A percentile compares a stretch with the other conserved stretches of the same genome.
Conservation (phyloP, 2,329 filamentous ascomycete genomes). For the Aschersonia sp. region DNA sequence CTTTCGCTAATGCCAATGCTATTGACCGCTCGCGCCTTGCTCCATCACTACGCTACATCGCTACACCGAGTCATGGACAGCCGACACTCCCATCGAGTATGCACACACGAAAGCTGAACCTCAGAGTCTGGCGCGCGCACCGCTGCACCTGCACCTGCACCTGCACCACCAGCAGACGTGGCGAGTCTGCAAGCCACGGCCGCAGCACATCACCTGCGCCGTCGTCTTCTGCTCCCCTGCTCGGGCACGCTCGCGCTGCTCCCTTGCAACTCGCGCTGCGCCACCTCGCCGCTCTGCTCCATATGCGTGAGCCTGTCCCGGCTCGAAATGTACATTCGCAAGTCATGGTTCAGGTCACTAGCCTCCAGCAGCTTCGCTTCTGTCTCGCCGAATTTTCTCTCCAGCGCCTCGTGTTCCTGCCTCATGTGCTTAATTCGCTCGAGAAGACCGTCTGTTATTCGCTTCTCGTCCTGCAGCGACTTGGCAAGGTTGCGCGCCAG, state of each 20-base stretch:
- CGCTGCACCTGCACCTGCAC: too few relatives aligned
- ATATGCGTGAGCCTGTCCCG: conserved; percentile 66
- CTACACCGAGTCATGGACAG: too few relatives aligned
- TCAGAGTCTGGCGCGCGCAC: too few relatives aligned
- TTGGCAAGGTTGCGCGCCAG: conserved; percentile 64
- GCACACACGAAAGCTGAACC: too few relatives aligned
- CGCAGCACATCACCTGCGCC: conserved; percentile 22
- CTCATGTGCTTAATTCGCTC: conserved; percentile 65
- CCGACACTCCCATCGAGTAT: too few relatives aligned
- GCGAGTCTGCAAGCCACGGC: neutral
- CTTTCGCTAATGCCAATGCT: too few relatives aligned
- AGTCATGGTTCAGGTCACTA: conserved; percentile 72
- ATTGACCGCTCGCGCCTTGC: too few relatives aligned
- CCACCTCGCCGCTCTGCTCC: conserved; percentile 41
- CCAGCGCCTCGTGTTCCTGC: conserved; percentile 41
- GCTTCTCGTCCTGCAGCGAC: conserved; percentile 74
- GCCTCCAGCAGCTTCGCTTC: conserved; percentile 56
- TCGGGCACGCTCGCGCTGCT: conserved; percentile 56
- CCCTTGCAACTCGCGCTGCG: conserved; percentile 59
- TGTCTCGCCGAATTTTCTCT: conserved; percentile 40
- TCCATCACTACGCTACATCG: too few relatives aligned
- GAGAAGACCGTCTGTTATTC: conserved; percentile 67
- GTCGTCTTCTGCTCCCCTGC: conserved; percentile 35
- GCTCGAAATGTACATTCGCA: conserved; percentile 76
- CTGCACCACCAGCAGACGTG: too few relatives aligned